Base-by-base conservation (phyloP, 2,329 filamentous ascomycete species). In the Didymella segeticola region DNA sequence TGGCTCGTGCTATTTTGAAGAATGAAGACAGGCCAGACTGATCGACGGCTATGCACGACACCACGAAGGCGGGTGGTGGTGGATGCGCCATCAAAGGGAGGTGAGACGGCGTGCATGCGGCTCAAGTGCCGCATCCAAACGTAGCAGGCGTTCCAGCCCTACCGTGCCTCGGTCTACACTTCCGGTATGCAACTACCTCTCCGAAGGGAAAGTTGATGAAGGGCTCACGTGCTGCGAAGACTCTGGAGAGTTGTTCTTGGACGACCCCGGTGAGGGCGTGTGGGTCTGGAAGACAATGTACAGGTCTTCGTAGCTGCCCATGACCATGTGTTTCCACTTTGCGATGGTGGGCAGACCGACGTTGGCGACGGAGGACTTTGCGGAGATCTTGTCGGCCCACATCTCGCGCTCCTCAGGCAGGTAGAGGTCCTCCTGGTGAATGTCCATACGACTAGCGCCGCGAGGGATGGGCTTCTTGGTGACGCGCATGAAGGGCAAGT, bases 391-490 rank as follows among this genome's bases (percentile, higher is more conserved):
- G 51, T 79, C 75, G 37, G 74, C 68, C 59, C 75, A 79, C 52
- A 63, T 64, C 26, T 69, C 60, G 29, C 68, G 63, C 50, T 76
- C 73, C 17, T 70, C 66, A 9, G 70, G 69, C 46, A 64, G 43
- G 34, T 73, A 60, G 22, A 80, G 73, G 57, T 81, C 79, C 59
- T 80, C 77, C 46, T 74, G 73, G 56, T 73, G 71, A 29, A 82
- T 74, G 55, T 80, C 78, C 25, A 82, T 61, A 46, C 77, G 75
- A 26, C 76, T 78, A 60, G 77, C 75, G 53, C 74, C 71, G 37
- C 79, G 75, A 4, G 79, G 78, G 33, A 82, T 80, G 31, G 67
- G 66, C 60, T 80, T 80, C 61, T 69, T 74, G 19, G 79, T 79
- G 33, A 79, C 77, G 61, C 79, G 78, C 43, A 78, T 72, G 55